Evolutionary conservation across 2,329 filamentous ascomycete genomes (phyloP).

Genomic region (Ascochyta fabae): DNA sequence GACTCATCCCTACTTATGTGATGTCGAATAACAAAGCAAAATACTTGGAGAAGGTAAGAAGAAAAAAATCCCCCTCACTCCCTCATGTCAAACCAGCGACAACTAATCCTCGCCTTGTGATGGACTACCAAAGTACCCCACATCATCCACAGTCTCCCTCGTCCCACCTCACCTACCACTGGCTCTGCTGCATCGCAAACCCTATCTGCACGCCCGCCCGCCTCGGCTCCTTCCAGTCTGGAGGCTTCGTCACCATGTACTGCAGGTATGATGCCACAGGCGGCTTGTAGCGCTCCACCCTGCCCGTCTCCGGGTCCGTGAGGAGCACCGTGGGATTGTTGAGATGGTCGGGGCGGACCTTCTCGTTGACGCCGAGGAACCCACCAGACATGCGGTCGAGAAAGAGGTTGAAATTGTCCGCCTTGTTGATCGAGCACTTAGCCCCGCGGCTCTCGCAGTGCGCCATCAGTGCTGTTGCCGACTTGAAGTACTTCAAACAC

Average conservation of each 20-base stretch:
- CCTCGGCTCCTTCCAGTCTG: conserved; percentile 39
- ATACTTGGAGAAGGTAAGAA: too few relatives aligned
- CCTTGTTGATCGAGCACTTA: conserved; percentile 46
- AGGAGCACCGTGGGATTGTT: conserved; percentile 31
- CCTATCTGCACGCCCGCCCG: conserved; percentile 5
- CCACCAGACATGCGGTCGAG: conserved; percentile 53
- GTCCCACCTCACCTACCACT: background rate
- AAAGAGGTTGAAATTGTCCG: conserved; percentile 42
- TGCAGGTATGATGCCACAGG: conserved; percentile 38
- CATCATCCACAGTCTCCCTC: too few relatives aligned
- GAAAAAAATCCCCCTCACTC: too few relatives aligned
- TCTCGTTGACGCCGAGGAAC: conserved; percentile 46
- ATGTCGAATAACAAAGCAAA: too few relatives aligned
- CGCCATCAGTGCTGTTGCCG: conserved; percentile 44
- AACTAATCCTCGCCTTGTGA: too few relatives aligned
- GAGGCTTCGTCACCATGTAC: conserved; percentile 40
- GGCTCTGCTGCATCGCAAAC: background rate
- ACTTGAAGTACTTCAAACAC: conserved; percentile 52
- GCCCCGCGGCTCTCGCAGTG: conserved; percentile 49
- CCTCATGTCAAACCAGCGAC: too few relatives aligned
- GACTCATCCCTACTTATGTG: too few relatives aligned
- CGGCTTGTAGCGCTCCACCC: conserved; percentile 34
- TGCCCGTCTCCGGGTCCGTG: conserved; percentile 28
- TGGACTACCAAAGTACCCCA: too few relatives aligned
- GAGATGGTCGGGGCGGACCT: conserved; percentile 39